Conservation (phyloP, 768 basidiomycete species). For the Pluteus cervinus region DNA sequence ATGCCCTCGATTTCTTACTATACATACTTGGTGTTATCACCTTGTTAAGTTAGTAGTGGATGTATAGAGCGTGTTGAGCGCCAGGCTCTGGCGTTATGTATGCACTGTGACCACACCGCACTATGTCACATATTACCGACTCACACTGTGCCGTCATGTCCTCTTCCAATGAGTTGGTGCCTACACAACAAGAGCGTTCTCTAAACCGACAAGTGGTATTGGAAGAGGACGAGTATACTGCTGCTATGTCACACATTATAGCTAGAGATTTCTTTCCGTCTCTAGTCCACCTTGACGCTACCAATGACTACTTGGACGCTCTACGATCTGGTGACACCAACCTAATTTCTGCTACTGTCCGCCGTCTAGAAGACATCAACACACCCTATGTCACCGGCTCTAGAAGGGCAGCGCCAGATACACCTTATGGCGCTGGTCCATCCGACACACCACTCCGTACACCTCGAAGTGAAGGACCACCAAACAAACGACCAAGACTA, state of each 20-base stretch:
- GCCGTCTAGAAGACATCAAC: slow-evolving; percentile 58
- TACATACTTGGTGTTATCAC: too few relatives aligned
- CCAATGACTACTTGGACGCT: slow-evolving; percentile 82
- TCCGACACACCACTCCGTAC: slow-evolving; percentile 62
- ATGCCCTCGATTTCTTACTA: too few relatives aligned
- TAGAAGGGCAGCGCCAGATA: too few relatives aligned
- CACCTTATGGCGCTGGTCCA: slow-evolving; percentile 55
- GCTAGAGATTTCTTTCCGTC: slow-evolving; percentile 98
- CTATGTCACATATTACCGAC: too few relatives aligned
- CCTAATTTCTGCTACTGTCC: slow-evolving; percentile 72
- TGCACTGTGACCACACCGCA: too few relatives aligned
- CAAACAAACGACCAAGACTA: slow-evolving; percentile 56
- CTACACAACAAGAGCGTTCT: slow-evolving; percentile 39
- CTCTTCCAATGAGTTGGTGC: slow-evolving; percentile 10
- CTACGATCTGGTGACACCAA: slow-evolving; percentile 68
- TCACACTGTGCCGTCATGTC: slow-evolving; percentile 12
- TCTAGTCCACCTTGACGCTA: slow-evolving; percentile 82
- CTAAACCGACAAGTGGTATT: slow-evolving; percentile 68
- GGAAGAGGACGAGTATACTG: slow-evolving; percentile 94
- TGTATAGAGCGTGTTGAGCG: too few relatives aligned
- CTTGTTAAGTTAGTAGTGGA: too few relatives aligned
- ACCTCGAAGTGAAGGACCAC: slow-evolving; percentile 36
- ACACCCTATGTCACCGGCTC: slow-evolving; percentile 38
- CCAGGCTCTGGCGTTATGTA: too few relatives aligned
- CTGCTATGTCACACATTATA: slow-evolving; percentile 85